Evolutionary conservation across 257 asterid species (phyloP).

Genomic region (Solanum tacnaense): DNA sequence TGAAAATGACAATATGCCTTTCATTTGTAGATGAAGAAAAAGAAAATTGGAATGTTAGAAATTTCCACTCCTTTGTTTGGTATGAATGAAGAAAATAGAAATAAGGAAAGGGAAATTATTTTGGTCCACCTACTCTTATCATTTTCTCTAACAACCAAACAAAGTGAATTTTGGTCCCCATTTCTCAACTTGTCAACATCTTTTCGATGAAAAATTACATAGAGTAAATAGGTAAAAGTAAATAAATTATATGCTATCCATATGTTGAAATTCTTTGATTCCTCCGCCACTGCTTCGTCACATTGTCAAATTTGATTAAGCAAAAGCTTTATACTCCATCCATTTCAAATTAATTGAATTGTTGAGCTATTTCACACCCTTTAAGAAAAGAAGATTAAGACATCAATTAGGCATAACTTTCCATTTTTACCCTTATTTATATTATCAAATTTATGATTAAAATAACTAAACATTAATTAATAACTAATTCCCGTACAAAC

Average conservation of each 20-base stretch:
- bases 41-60: not conserved
- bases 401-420: too few species aligned
- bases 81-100: not conserved
- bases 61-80: not conserved
- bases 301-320: not conserved
- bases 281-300: not conserved
- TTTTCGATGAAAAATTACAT: not conserved
- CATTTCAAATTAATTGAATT: too few species aligned
- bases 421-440: too few species aligned
- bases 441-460: too few species aligned
- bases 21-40: not conserved
- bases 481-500: too few species aligned
- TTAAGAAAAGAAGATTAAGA: too few species aligned
- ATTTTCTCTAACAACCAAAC: not conserved
- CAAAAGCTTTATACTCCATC: not conserved
- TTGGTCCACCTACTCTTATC: not conserved
- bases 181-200: not conserved
- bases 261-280: not conserved
- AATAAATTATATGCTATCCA: not conserved
- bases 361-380: too few species aligned
- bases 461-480: too few species aligned
- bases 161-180: not conserved
- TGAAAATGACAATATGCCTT: not conserved
- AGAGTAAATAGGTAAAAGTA: not conserved
- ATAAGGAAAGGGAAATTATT: not conserved